Conservation (phyloP, 78 protist genomes). For the Speleostelium caveatum region DNA sequence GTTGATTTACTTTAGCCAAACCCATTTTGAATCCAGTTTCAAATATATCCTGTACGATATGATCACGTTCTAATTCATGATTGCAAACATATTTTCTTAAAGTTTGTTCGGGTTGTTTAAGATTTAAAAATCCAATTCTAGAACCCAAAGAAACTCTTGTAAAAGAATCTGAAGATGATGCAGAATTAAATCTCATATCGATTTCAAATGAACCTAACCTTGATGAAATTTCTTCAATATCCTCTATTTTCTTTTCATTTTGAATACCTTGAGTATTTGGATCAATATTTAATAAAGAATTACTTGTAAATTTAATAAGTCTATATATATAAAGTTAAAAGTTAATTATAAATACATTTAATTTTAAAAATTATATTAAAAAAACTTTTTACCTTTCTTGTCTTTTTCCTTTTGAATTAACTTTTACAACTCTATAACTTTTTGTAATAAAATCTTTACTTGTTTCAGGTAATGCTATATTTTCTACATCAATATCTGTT, state of each 20-base stretch:
- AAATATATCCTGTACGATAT: constrained; percentile 76
- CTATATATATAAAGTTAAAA: background rate
- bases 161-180: background rate
- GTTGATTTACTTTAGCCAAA: background rate
- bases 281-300: constrained; percentile 80
- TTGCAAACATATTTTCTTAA: constrained; percentile 54
- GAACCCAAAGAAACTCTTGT: background rate
- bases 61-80: constrained; percentile 73
- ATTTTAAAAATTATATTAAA: too few relatives aligned
- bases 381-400: constrained; percentile 71
- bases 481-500: constrained; percentile 33
- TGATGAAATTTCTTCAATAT: constrained; percentile 63
- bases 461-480: constrained; percentile 78
- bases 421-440: constrained; percentile 75
- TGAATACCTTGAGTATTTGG: constrained; percentile 68
- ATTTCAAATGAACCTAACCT: constrained; percentile 48
- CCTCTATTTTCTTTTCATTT: constrained; percentile 73
- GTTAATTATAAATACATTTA: constrained; percentile 2
- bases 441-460: constrained; percentile 77
- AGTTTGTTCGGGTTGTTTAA: background rate
- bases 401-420: constrained; percentile 78
- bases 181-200: constrained; percentile 11
- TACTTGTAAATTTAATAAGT: constrained; percentile 79
- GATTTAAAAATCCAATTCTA: background rate
- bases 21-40: constrained; percentile 77